These are phyloP conservation scores for Didymosphaeria variabile DNA, from an alignment of 2,329 filamentous ascomycete genomes.

Conservation along the genomic window DNA sequence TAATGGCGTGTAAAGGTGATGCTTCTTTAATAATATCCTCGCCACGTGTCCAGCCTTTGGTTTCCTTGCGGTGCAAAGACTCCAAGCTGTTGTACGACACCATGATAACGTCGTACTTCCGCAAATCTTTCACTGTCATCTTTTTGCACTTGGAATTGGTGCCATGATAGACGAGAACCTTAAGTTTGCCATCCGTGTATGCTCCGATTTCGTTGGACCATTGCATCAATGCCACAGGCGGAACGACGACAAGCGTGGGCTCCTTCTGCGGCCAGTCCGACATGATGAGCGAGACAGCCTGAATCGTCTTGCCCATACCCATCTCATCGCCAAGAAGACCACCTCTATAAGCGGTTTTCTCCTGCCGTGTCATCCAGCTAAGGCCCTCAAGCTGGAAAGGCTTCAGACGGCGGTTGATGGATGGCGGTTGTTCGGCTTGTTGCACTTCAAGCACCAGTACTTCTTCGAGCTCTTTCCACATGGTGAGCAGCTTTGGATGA, in stretches of 20 bases:
- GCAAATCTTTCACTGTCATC: constrained; percentile 76
- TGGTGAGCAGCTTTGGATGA: constrained; percentile 81
- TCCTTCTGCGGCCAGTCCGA: constrained; percentile 88
- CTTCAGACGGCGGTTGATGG: constrained; percentile 85
- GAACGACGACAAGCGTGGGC: constrained; percentile 87
- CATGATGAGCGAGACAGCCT: constrained; percentile 97
- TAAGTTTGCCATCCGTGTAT: constrained; percentile 87
- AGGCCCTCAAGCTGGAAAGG: constrained; percentile 93
- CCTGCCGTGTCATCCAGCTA: constrained; percentile 93
- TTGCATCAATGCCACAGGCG: constrained; percentile 93
- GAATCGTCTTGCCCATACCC: constrained; percentile 98
- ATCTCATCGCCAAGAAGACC: constrained; percentile 96
- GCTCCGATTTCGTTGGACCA: constrained; percentile 71
- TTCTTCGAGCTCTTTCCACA: constrained; percentile 82
- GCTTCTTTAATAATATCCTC: constrained; percentile 82
- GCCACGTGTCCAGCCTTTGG: constrained; percentile 85
- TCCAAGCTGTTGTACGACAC: constrained; percentile 95
- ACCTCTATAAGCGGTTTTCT: constrained; percentile 83
- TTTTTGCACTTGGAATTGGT: constrained; percentile 84
- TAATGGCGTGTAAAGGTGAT: constrained; percentile 78
- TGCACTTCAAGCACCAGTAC: constrained; percentile 72
- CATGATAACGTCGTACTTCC: constrained; percentile 90
- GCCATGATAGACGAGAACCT: constrained; percentile 89
- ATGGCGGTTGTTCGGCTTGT: constrained; percentile 74
- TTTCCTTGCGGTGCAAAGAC: constrained; percentile 90